Base-by-base conservation (phyloP, 75 land plant species). In the Adiantum capillusveneris region DNA sequence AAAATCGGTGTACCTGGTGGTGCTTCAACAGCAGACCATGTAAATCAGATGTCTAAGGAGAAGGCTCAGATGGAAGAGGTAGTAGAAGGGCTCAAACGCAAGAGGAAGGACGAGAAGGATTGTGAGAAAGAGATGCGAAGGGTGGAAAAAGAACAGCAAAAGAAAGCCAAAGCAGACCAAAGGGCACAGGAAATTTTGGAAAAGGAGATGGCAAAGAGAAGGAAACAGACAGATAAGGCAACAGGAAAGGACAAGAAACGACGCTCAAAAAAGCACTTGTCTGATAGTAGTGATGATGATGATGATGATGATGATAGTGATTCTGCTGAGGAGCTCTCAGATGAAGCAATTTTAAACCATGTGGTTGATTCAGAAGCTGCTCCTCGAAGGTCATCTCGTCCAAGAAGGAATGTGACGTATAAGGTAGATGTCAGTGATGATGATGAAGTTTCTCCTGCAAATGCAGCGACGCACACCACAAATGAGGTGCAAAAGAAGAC, bases 341-440 rank as follows among this genome's bases (percentile, higher is more conserved):
- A 41, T 25, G 25, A 16, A 30, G 65, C 36, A 44, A 51, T 14
- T 2, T 13, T 30, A 13, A 29, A 30, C 36, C 53, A 24, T 28
- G 73, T 26, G 34, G 30, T 9, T 30, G 20, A 21, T 53, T 46
- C 37, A 12, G 55, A 13, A 19, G 19, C 44, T 25, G 16, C 39
- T 30, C 71, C 60, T 17, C 45, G 86, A 29, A 74, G 84, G 57
- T 83, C 81, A 39, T 9, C 48, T 29, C 67, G 86, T 53, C 53
- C 53, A 6, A 79, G 63, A 63, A 79, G 76, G n/a, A 48, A 82
- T 44, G 81, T 82, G 22, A 64, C 70, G 9, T 73, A 81, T 26
- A 68, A 63, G 34, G 75, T 79, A 52, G 63, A 60, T 64, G 63
- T 37, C 24, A 76, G 81, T 65, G 87, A 79, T 49, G 79, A 75